These are phyloP conservation scores for Bocquillonia castaneifolia DNA, from an alignment of 441 rosid genomes.

Conservation along the genomic window DNA sequence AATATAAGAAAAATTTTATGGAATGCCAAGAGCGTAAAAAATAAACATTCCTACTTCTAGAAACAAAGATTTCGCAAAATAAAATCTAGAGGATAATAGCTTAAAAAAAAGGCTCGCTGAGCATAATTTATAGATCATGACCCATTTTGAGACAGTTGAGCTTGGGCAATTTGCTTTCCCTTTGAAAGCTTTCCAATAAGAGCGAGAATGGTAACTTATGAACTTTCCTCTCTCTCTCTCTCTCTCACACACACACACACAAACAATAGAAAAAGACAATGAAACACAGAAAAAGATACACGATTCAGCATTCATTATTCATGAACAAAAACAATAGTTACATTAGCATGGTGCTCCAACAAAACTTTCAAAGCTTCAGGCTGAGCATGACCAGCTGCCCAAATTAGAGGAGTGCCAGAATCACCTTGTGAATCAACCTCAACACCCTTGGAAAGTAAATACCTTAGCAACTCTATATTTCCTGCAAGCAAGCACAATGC, in stretches of 20 bases:
- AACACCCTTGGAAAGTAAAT: conserved; percentile 57
- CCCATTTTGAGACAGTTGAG: background rate
- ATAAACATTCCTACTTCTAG: background rate
- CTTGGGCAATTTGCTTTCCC: background rate
- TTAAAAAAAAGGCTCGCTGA: background rate
- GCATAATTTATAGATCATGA: background rate
- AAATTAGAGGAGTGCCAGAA: conserved; percentile 79
- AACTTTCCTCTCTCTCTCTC: background rate
- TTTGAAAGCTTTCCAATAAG: background rate
- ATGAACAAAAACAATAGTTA: conserved; percentile 22
- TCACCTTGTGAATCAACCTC: conserved; percentile 77
- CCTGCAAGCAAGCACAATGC: conserved; percentile 41
- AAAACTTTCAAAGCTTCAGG: conserved; percentile 65
- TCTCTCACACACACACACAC: background rate
- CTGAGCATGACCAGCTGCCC: conserved; percentile 94
- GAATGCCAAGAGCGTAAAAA: background rate
- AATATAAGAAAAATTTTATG: background rate
- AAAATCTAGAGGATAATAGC: too few species aligned
- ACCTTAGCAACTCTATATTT: conserved; percentile 55
- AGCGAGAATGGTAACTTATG: background rate
- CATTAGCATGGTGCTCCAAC: conserved; percentile 70
- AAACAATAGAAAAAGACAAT: background rate
- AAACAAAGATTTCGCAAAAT: background rate
- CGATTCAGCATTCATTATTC: background rate
- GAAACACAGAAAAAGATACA: background rate